phyloP scores from a whole-genome alignment of 1,139 yeast species.

The Martiniozyma asiatica region DNA sequence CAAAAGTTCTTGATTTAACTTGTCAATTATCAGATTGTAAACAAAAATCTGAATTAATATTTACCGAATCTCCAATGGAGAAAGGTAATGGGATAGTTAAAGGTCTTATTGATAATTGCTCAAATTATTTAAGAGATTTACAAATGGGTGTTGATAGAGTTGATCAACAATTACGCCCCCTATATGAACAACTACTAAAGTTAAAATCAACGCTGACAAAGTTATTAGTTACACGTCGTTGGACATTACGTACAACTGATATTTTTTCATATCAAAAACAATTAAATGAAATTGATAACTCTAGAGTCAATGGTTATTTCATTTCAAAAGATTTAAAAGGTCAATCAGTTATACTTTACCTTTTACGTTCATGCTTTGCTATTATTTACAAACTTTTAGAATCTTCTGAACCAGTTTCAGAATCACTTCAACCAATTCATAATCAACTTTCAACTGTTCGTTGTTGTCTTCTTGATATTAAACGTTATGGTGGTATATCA shows the following conservation, averaged over 20 bases:
- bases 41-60: conserved; percentile 18
- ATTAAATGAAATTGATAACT: conserved; percentile 59
- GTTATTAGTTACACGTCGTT: conserved; percentile 77
- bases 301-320: conserved; percentile 48
- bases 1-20: conserved; percentile 7
- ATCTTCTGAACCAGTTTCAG: conserved; percentile 89
- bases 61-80: conserved; percentile 22
- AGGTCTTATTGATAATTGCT: conserved; percentile 73
- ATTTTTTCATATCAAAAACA: conserved; percentile 69
- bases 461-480: conserved; percentile 77
- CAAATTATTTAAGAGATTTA: conserved; percentile 59
- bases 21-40: conserved; percentile 14
- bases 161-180: conserved; percentile 36
- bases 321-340: conserved; percentile 32
- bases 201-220: conserved; percentile 69
- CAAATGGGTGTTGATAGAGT: conserved; percentile 39
- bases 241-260: conserved; percentile 96
- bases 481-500: conserved; percentile 83
- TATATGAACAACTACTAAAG: conserved; percentile 43
- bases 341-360: conserved; percentile 61
- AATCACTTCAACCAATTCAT: conserved; percentile 83
- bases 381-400: conserved; percentile 78
- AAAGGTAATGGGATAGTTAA: conserved; percentile 55
- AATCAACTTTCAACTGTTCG: conserved; percentile 87
- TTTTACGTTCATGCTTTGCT: conserved; percentile 82